phyloP scores from a whole-genome alignment of 169 alveolate species.

The Plasmodium billcollinsi region DNA sequence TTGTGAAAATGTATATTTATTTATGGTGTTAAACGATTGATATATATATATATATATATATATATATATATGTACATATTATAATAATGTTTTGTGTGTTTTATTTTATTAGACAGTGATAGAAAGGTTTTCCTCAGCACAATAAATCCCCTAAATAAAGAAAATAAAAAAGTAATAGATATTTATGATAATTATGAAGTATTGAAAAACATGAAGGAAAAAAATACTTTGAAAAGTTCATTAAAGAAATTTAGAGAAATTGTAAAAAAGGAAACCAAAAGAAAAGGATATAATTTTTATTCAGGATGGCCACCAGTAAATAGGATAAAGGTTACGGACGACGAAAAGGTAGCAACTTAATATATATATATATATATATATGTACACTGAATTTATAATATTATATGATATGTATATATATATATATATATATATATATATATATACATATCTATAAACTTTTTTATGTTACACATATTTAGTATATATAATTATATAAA shows the following conservation, averaged over 20 bases:
- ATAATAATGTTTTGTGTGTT: neutral
- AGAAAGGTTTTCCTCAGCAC: constrained; percentile 23
- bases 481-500: too few relatives aligned
- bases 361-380: neutral
- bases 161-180: neutral
- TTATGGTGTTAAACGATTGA: neutral
- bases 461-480: too few relatives aligned
- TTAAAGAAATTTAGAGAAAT: constrained; percentile 73
- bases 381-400: too few relatives aligned
- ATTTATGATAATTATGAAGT: constrained; percentile 58
- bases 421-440: too few relatives aligned
- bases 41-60: neutral
- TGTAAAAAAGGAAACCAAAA: constrained; percentile 67
- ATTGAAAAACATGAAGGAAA: constrained; percentile 39
- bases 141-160: constrained; percentile 2
- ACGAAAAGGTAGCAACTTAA: constrained; percentile 53
- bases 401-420: too few relatives aligned
- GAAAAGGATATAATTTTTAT: constrained; percentile 70
- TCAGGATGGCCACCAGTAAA: constrained; percentile 76
- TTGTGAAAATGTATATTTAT: neutral
- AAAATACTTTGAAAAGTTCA: constrained; percentile 36
- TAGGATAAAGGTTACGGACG: constrained; percentile 65
- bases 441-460: too few relatives aligned
- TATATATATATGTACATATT: constrained; percentile 13
- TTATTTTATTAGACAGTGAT: constrained; percentile 2